Conservation (phyloP, 2,329 filamentous ascomycete species). For the Talaromyces islandicus region DNA sequence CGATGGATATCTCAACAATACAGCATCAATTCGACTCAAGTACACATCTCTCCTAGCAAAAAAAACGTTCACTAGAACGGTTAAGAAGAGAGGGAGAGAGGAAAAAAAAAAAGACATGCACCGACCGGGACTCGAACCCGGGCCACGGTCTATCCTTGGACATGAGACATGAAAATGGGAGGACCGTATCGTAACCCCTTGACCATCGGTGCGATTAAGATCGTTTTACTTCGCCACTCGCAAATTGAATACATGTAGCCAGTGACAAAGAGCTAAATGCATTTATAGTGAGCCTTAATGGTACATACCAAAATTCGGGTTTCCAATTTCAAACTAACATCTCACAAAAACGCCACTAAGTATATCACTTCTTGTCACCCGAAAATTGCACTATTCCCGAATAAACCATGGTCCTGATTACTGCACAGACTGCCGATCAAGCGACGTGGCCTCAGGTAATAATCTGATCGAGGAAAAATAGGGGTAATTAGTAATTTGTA, state of each 20-base stretch:
- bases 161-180: slow-evolving; percentile 12
- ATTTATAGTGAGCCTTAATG: too few species aligned
- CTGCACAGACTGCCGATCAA: too few species aligned
- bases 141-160: slow-evolving; percentile 11
- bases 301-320: too few species aligned
- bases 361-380: too few species aligned
- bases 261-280: too few species aligned
- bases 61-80: background rate
- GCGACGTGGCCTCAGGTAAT: too few species aligned
- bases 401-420: too few species aligned
- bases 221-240: background rate
- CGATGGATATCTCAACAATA: background rate
- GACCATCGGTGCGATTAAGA: slow-evolving; percentile 13
- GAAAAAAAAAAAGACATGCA: slow-evolving; percentile 11
- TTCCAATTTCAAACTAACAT: too few species aligned
- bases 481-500: too few species aligned
- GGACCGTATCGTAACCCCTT: slow-evolving; percentile 18
- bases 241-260: background rate
- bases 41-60: background rate
- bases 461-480: too few species aligned
- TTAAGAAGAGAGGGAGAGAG: background rate
- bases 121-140: slow-evolving; percentile 22
- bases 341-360: too few species aligned
- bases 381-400: too few species aligned
- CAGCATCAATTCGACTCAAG: background rate